Evolutionary conservation across 2,329 filamentous ascomycete genomes (phyloP).

Genomic region (Sporothrix globosa): DNA sequence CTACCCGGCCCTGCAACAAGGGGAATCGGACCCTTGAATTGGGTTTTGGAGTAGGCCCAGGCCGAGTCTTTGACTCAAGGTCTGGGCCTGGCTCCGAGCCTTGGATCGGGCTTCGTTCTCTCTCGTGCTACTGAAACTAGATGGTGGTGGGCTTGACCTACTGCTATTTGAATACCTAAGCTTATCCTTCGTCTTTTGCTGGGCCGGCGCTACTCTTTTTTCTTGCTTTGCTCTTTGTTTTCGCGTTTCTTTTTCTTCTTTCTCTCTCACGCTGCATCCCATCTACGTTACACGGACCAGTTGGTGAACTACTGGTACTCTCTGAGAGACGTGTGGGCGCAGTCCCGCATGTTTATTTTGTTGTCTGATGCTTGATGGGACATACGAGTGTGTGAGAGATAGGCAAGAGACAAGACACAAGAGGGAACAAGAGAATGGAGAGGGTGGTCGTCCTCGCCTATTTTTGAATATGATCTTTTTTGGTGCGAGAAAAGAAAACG

Average conservation of each 20-base stretch:
- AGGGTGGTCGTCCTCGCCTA: constrained; percentile 7
- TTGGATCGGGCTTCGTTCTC: background rate
- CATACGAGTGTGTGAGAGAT: background rate
- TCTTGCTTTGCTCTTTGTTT: too few species aligned
- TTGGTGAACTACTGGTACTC: constrained; percentile 5
- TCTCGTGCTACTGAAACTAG: constrained; percentile 7
- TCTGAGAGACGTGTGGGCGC: constrained; percentile 3
- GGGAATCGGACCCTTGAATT: constrained; percentile 19
- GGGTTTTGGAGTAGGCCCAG: constrained; percentile 1
- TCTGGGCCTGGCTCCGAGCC: background rate
- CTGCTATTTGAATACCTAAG: background rate
- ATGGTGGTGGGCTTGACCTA: background rate
- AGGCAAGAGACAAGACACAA: background rate
- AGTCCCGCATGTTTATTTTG: constrained; percentile 1
- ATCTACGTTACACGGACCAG: background rate
- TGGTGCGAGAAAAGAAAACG: constrained; percentile 10
- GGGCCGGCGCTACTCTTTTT: background rate
- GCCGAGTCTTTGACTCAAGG: background rate
- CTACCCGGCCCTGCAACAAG: background rate
- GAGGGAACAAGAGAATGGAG: background rate
- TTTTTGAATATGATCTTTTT: constrained; percentile 19
- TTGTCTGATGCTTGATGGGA: background rate
- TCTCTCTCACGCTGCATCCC: background rate
- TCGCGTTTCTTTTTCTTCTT: background rate
- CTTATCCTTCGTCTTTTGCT: constrained; percentile 29